Evolutionary conservation across 108 stramenopile genomes (phyloP).

Genomic region (Conticribra weissflogii): DNA sequence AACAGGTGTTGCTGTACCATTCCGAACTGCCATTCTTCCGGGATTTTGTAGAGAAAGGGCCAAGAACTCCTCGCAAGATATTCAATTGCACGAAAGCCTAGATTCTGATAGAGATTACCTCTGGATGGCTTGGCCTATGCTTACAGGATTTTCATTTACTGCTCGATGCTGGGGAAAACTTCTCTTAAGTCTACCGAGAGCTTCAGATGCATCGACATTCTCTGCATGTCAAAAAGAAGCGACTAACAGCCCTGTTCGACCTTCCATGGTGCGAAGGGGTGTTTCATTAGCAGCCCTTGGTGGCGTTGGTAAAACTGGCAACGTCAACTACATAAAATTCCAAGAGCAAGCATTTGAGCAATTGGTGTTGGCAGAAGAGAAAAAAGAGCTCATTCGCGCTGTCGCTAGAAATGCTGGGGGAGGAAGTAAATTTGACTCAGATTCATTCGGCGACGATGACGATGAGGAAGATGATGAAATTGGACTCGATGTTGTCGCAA

Average conservation of each 20-base stretch:
- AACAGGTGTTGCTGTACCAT: slow-evolving; percentile 68
- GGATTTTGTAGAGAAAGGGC: slow-evolving; percentile 33
- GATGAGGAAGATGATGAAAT: slow-evolving; percentile 36
- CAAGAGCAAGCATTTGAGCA: slow-evolving; percentile 40
- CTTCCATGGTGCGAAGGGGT: slow-evolving; percentile 47
- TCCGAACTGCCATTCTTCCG: slow-evolving; percentile 64
- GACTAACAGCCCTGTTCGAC: slow-evolving; percentile 38
- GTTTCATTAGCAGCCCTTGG: slow-evolving; percentile 59
- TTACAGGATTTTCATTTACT: slow-evolving; percentile 42
- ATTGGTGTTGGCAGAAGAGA: slow-evolving; percentile 39
- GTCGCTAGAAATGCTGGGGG: slow-evolving; percentile 63
- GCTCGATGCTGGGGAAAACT: slow-evolving; percentile 51
- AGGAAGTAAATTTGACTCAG: slow-evolving; percentile 21
- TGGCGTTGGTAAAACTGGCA: slow-evolving; percentile 62
- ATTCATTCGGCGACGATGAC: slow-evolving; percentile 34
- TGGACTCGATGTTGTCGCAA: slow-evolving; percentile 45
- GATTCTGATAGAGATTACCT: slow-evolving; percentile 60
- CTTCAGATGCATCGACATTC: neutral
- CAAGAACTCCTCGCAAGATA: slow-evolving; percentile 15
- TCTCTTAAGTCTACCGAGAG: slow-evolving; percentile 63
- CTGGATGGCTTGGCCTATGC: slow-evolving; percentile 56
- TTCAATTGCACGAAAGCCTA: slow-evolving; percentile 2
- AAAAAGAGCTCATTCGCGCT: slow-evolving; percentile 42
- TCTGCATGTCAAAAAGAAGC: neutral
- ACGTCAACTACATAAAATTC: slow-evolving; percentile 61